Percentiles rank a stretch among this genome's conserved stretches.
Conservation (phyloP, 768 basidiomycete species). For the Suillus sp. region DNA sequence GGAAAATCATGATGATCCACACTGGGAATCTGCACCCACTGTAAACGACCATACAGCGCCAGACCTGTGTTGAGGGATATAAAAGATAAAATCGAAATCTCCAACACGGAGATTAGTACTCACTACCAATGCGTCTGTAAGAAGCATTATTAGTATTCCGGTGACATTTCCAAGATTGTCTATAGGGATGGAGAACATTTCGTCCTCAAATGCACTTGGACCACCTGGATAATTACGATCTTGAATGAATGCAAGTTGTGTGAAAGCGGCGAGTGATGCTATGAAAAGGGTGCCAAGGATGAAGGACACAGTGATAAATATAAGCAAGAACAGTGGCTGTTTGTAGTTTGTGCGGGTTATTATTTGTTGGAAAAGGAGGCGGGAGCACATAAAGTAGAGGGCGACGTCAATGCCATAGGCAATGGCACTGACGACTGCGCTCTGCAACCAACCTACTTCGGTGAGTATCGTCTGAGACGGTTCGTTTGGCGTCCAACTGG, state of each 20-base stretch:
- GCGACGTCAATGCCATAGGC: conserved; percentile 18
- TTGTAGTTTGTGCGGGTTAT: not conserved
- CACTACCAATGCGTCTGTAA: conserved; percentile 24
- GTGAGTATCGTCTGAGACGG: not conserved
- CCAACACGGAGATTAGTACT: not conserved
- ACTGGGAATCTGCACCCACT: not conserved
- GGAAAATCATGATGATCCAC: not conserved
- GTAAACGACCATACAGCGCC: conserved; percentile 8
- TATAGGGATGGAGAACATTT: conserved; percentile 25
- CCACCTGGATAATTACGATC: conserved; percentile 36
- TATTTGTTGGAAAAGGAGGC: conserved; percentile 6
- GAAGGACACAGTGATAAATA: conserved; percentile 12
- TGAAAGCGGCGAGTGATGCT: conserved; percentile 22
- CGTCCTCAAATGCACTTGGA: conserved; percentile 26
- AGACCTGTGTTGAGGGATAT: not conserved
- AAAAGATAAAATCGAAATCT: not conserved
- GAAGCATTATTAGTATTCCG: conserved; percentile 17
- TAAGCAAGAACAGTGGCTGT: not conserved
- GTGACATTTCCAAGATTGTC: conserved; percentile 17
- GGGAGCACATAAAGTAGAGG: conserved; percentile 12
- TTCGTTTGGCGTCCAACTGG: conserved; percentile 4
- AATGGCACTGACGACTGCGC: conserved; percentile 9
- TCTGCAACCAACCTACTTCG: not conserved
- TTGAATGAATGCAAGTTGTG: conserved; percentile 34
- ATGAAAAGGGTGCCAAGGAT: conserved; percentile 26